Percentiles rank a stretch among this genome's conserved stretches.
Evolutionary conservation across 2,329 filamentous ascomycete species (phyloP).

Genomic region (Colletotrichum acutatum): DNA sequence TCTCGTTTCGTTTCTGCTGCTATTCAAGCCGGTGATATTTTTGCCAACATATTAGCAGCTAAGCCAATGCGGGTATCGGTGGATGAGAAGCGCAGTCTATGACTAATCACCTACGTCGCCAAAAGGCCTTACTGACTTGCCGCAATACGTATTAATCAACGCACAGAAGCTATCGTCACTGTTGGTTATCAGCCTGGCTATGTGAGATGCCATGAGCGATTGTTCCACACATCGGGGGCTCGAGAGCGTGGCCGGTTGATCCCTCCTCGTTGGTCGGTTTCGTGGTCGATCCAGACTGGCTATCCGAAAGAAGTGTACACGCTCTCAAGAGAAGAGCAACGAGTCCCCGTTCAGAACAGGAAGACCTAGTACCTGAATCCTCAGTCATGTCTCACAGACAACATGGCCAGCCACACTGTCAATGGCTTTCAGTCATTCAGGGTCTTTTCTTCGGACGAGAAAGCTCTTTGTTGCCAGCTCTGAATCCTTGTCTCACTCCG

Average conservation of each 20-base stretch:
- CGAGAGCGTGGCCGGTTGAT: conserved; percentile 16
- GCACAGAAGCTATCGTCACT: not conserved
- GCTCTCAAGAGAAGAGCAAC: not conserved
- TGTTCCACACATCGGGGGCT: not conserved
- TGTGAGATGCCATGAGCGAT: not conserved
- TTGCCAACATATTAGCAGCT: not conserved
- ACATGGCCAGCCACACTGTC: conserved; percentile 8
- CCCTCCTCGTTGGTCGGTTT: conserved; percentile 2
- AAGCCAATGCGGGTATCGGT: not conserved
- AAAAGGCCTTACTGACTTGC: too few relatives aligned
- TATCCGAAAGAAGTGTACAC: not conserved
- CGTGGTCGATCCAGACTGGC: conserved; percentile 25
- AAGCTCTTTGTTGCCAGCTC: conserved; percentile 6
- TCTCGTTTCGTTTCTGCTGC: conserved; percentile 19
- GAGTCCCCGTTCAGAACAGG: not conserved
- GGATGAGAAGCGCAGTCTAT: not conserved
- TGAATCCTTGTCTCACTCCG: conserved; percentile 14
- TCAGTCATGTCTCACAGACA: not conserved
- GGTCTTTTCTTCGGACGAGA: not conserved
- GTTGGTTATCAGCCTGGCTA: not conserved
- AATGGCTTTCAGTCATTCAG: not conserved
- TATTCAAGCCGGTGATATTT: not conserved
- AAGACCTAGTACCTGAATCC: not conserved
- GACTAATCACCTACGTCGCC: not conserved
- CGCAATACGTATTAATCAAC: not conserved